phyloP scores from a whole-genome alignment of 257 asterid species.

The Sherardia arvensis region DNA sequence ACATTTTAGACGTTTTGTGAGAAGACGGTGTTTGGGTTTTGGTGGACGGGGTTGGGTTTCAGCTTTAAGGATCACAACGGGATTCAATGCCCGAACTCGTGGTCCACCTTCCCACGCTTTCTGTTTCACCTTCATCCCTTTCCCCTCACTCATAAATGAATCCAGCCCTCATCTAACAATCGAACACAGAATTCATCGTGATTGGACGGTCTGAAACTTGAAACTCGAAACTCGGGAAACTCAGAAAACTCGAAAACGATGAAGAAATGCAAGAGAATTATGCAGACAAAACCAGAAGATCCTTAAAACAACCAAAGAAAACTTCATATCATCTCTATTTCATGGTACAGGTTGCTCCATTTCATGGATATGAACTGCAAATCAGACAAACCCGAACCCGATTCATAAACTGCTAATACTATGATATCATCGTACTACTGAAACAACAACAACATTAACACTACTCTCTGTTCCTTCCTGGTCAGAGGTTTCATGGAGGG shows the following conservation, averaged over 20 bases:
- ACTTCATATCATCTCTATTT: slow-evolving; percentile 9
- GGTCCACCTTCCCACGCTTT: slow-evolving; percentile 16
- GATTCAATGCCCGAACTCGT: slow-evolving; percentile 3
- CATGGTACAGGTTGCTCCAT: slow-evolving; percentile 26
- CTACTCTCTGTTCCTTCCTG: slow-evolving; percentile 12
- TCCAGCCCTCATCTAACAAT: too few relatives aligned
- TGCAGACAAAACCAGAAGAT: background rate
- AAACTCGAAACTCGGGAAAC: too few relatives aligned
- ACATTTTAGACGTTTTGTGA: background rate
- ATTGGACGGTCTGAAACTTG: too few relatives aligned
- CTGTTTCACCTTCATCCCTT: background rate
- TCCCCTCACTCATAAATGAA: slow-evolving; percentile 14
- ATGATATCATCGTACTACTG: background rate
- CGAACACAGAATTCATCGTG: too few relatives aligned
- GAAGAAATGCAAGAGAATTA: too few relatives aligned
- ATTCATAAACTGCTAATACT: background rate
- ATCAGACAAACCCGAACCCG: background rate
- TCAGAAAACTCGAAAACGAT: too few relatives aligned
- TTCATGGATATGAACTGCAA: slow-evolving; percentile 24
- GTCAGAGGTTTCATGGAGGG: slow-evolving; percentile 1
- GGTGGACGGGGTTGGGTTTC: slow-evolving; percentile 53
- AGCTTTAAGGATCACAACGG: slow-evolving; percentile 13
- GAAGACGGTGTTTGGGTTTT: slow-evolving; percentile 2
- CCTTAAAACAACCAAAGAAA: slow-evolving; percentile 13
- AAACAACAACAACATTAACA: background rate